Evolutionary conservation across 1,284 basidiomycete species (phyloP), one percentile per base, ranked within the genome.

Genomic region (Anthracocystis setariae): DNA sequence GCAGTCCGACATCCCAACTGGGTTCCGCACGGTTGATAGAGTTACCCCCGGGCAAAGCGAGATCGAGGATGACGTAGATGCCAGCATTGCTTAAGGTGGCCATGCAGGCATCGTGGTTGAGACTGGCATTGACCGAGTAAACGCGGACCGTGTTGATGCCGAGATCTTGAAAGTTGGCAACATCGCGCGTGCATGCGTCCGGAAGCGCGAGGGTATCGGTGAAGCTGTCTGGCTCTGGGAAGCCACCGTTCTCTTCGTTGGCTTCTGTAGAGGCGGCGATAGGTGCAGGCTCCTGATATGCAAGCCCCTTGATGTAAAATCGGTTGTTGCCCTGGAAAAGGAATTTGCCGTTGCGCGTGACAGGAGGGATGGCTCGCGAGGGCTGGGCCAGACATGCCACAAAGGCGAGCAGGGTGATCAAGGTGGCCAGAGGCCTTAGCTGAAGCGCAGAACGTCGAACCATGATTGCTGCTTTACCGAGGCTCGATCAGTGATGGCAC

Each of bases 1-100:
- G 85, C n/a, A 95, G 85, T 80, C 89, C 91, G 8, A 91, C 91
- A 1, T 90, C 88, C 93, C 93, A 96, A 0, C 89, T 83, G 0
- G 93, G 93, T 23, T 85, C 81, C 24, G 85, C 81, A 27, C 92
- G 89, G 84, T 93, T 88, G 65, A 94, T 93, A 32, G 91, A 92
- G 39, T 93, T 92, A 77, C 93, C 94, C 35, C 90, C 84, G 17
- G 93, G 93, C 10, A 93, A 85, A 1, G 91, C 88, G 46, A 95
- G 86, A 82, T 95, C 93, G 68, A 95, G 93, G 90, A 95, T 90
- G 52, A 91, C 88, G 83, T 95, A 95, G 69, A 95, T 95, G 38
- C 90, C 90, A 39, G 92, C 92, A 38, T 85, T 84, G 77, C 89
- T 89, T 60, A 96, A 86, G 8, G 88, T 84, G 45, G 84, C 84